Base-by-base conservation (phyloP, 352 stramenopile species). In the Aphanomyces invadans region DNA sequence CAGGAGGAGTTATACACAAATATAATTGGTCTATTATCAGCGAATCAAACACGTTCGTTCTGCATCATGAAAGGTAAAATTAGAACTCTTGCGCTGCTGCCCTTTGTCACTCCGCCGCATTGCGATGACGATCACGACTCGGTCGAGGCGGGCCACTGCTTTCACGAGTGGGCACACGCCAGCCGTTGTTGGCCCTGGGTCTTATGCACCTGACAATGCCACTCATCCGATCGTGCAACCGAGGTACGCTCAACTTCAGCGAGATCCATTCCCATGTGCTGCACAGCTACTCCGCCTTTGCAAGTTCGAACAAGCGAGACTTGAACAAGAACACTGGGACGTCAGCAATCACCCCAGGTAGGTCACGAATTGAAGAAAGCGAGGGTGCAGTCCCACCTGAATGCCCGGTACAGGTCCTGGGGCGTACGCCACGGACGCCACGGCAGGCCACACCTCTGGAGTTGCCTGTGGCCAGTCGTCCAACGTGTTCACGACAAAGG, bases 251-350 rank as follows among this genome's bases (percentile, higher is more conserved):
- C 55, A 39, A 39, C 42, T 38, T 19, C 12, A 44, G 19, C 73
- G 74, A 9, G 77, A 75, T 28, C 71, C 77, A 26, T 86, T 86
- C 62, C 12, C 23, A 51, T 64, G 21, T 1, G 1, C 21, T 53
- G 29, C n/a, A 21, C 36, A 66, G 60, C 49, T 67, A 67, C 28
- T 89, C 83, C 12, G 84, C 79, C 33, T 91, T 91, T 69, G 80
- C 77, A 11, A 78, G 78, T 3, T 89, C 83, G 0, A 74, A 88
- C 65, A 81, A 87, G 64, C 75, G 80, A n/a, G 74, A 86, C n/a
- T 65, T 91, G 38, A 91, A 89, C 62, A 79, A 79, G 63, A 89
- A 91, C 67, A 88, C 79, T 55, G 87, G 80, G 3, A 91, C 83
- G 15, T 89, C 83, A 17, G 78, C 83, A 17, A 87, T 85, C 61